Percentiles rank a stretch among this genome's conserved stretches.
Conservation (phyloP, 768 basidiomycete species). For the Psilocybe sp. region DNA sequence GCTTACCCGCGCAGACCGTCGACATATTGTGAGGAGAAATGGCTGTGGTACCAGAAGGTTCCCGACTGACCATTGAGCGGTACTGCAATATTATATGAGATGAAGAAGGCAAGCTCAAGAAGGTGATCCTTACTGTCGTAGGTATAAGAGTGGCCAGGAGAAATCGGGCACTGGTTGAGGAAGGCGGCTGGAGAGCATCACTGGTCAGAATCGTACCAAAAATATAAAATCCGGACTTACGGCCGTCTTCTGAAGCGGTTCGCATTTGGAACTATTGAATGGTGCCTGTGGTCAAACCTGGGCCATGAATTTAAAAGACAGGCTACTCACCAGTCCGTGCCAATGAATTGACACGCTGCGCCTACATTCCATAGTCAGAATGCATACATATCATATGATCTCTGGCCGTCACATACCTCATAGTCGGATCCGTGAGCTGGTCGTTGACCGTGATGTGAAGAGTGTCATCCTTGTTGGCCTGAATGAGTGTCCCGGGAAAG, state of each 20-base stretch:
- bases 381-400: neutral
- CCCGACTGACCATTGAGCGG: conserved; percentile 23
- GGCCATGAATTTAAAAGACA: too few species aligned
- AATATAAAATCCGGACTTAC: too few species aligned
- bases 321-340: conserved; percentile 26
- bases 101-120: neutral
- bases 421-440: conserved; percentile 26
- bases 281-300: too few species aligned
- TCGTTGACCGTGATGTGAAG: conserved; percentile 31
- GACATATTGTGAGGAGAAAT: conserved; percentile 18
- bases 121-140: conserved; percentile 15
- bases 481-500: conserved; percentile 38
- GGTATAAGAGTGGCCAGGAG: conserved; percentile 22
- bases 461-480: conserved; percentile 34
- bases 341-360: conserved; percentile 30
- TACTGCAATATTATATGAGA: conserved; percentile 1
- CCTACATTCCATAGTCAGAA: conserved; percentile 7
- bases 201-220: too few species aligned
- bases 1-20: conserved; percentile 16
- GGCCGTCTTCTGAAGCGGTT: conserved; percentile 44
- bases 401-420: conserved; percentile 21
- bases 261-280: conserved; percentile 33
- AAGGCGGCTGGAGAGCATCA: conserved; percentile 17
- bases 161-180: conserved; percentile 27
- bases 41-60: conserved; percentile 28